phyloP scores from a whole-genome alignment of 345 rosid genomes.

The Eucalyptus shirleyi region DNA sequence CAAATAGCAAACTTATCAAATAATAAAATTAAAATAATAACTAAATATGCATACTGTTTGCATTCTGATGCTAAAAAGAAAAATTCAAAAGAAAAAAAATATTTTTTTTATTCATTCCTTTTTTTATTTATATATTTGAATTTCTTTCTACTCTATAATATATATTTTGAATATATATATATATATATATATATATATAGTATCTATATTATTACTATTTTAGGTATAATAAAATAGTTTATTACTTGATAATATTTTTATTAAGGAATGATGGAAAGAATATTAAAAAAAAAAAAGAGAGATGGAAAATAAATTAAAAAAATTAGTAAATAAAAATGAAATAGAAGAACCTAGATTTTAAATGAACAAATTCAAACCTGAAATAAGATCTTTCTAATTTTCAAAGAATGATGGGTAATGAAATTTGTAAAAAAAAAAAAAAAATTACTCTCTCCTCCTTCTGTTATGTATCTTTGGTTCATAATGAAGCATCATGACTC shows the following conservation, averaged over 20 bases:
- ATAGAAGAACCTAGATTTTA: background rate
- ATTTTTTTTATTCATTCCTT: background rate
- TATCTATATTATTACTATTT: too few species aligned
- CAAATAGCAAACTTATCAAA: background rate
- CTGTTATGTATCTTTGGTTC: background rate
- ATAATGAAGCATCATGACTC: too few species aligned
- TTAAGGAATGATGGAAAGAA: background rate
- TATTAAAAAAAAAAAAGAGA: too few species aligned
- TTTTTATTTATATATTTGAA: too few species aligned
- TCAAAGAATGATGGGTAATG: background rate
- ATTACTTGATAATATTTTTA: background rate
- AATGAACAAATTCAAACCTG: background rate
- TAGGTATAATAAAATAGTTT: background rate
- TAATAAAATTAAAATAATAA: too few species aligned
- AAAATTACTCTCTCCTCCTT: background rate
- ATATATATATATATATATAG: too few species aligned
- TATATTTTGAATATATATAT: too few species aligned
- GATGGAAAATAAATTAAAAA: background rate
- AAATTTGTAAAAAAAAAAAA: too few species aligned
- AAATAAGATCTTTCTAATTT: background rate
- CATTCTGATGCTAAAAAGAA: too few species aligned
- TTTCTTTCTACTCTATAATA: too few species aligned
- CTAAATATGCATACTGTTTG: too few species aligned
- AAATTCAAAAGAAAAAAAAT: too few species aligned
- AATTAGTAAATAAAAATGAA: background rate